phyloP scores from a whole-genome alignment of 1,139 yeast genomes.

The Suhomyces panamericanus region DNA sequence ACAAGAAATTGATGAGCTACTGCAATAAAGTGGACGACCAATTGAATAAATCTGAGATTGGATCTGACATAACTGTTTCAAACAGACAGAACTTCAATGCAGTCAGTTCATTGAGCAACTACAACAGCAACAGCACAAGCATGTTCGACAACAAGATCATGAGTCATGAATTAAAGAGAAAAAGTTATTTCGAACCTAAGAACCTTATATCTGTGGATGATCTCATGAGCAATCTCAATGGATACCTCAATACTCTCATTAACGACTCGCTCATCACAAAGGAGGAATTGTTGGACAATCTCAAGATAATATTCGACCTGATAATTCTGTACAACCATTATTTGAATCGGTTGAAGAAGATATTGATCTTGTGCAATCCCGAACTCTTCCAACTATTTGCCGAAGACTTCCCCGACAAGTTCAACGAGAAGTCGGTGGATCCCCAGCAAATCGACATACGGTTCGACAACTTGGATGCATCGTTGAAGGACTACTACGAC shows the following conservation, averaged over 20 bases:
- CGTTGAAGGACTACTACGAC: conserved; percentile 53
- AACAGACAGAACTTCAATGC: conserved; percentile 1
- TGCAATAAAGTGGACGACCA: conserved; percentile 21
- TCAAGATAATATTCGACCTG: conserved; percentile 46
- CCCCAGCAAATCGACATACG: conserved; percentile 40
- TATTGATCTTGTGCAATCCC: conserved; percentile 53
- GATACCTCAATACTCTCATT: conserved; percentile 62
- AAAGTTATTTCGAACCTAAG: conserved; percentile 5
- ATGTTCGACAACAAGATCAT: conserved; percentile 34
- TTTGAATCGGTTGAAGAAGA: conserved; percentile 54
- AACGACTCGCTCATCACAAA: conserved; percentile 70
- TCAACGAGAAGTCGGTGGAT: conserved; percentile 40
- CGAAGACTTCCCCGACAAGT: conserved; percentile 41
- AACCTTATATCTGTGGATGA: conserved; percentile 47
- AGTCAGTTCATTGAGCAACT: conserved; percentile 16
- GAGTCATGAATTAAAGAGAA: conserved; percentile 7
- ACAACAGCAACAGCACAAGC: conserved; percentile 30
- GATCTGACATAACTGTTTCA: conserved; percentile 10
- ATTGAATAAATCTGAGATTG: conserved; percentile 18
- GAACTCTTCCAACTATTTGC: conserved; percentile 42
- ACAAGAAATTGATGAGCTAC: conserved; percentile 38
- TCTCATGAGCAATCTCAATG: conserved; percentile 52
- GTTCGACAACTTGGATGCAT: conserved; percentile 46
- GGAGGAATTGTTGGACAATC: conserved; percentile 51
- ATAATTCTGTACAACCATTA: conserved; percentile 58